Conservation (phyloP, 306 rosid genomes). For the Rosa rugosa region DNA sequence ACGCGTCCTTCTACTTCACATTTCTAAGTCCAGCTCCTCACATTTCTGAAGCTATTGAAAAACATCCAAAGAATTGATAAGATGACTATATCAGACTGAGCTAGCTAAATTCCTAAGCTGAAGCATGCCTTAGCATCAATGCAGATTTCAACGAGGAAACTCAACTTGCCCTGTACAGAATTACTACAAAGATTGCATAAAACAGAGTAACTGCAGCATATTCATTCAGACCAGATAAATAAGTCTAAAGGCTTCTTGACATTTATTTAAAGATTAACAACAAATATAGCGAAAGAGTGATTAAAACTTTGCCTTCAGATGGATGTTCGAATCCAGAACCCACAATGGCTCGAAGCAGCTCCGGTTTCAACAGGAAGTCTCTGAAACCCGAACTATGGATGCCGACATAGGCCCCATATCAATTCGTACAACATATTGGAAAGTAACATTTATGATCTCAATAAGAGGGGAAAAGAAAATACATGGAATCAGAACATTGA, state of each 20-base stretch:
- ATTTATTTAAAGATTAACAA: neutral
- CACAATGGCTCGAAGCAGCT: constrained; percentile 79
- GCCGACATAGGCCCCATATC: constrained; percentile 74
- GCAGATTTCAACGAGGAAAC: neutral
- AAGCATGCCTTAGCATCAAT: neutral
- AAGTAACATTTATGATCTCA: neutral
- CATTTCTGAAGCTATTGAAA: neutral
- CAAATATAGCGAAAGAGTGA: neutral
- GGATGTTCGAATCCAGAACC: constrained; percentile 87
- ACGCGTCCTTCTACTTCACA: too few relatives aligned
- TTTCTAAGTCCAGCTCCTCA: too few relatives aligned
- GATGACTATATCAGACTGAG: neutral
- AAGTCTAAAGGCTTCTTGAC: neutral
- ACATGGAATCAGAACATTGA: neutral
- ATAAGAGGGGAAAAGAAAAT: neutral
- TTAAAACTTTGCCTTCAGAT: constrained; percentile 68
- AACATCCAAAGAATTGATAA: neutral
- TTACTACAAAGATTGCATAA: neutral
- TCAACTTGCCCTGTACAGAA: neutral
- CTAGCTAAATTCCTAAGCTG: neutral
- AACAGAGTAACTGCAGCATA: neutral
- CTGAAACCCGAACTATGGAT: constrained; percentile 82
- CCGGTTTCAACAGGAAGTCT: constrained; percentile 78
- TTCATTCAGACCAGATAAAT: neutral
- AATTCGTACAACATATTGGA: constrained; percentile 5